Evolutionary conservation across 352 stramenopile species (phyloP), one percentile per base, ranked within the genome.

Genomic region (Phytophthora hibernalis): DNA sequence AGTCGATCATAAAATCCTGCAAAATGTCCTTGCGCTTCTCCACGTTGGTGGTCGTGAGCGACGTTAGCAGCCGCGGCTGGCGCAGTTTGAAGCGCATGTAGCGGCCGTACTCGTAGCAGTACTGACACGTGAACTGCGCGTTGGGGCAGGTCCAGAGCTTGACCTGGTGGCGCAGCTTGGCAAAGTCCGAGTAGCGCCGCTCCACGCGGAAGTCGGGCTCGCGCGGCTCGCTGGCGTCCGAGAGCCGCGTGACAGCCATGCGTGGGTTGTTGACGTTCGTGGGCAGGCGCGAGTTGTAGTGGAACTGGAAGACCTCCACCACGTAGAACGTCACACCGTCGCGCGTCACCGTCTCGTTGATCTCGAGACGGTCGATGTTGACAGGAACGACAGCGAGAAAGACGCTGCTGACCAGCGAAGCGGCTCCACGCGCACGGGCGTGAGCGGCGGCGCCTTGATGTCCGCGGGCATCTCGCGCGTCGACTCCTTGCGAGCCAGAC

Each of bases 121-220:
- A 91, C 18, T 74, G 70, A 57, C 83, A 91, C 54, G 68, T 71
- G 65, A 75, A 83, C 50, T 82, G 66, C 42, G 70, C 64, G 54
- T 86, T 77, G 35, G 74, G 74, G 63, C 68, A 86, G 24, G 57
- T 62, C 74, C 72, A 85, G 22, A 65, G 57, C 44, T 66, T 74
- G 11, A 87, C 68, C 22, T 89, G 72, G 16, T 73, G 61, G 11
- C 79, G 75, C 40, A 92, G 61, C 54, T 76, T 72, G 26, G 67
- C 63, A 43, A 91, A 91, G 30, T 91, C 80, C 20, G 80, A 87
- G 65, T 86, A 91, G 35, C 80, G 80, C n/a, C 76, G 72, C 57
- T 90, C 68, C 40, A 91, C 70, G 7, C 67, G 70, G 51, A 80
- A 86, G 57, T 89, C 83, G 4, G 83, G 80, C 51, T 65, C 42